Percentiles rank a stretch among this genome's conserved stretches.
phyloP scores from a whole-genome alignment of 495 filamentous ascomycete species.

The Talaromyces ruber region DNA sequence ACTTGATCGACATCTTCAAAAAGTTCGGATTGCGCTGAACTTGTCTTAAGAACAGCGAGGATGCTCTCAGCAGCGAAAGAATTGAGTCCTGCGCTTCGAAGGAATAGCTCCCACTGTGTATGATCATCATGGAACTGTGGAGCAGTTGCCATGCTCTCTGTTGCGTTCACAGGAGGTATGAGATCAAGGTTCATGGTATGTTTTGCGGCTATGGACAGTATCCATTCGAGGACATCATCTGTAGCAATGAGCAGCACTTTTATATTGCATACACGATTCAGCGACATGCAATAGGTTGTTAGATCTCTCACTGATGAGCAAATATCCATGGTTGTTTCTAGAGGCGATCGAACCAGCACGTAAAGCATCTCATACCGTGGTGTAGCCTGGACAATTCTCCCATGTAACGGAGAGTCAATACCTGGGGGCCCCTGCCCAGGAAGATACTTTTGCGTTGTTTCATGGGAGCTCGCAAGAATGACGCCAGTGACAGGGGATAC shows the following conservation, averaged over 20 bases:
- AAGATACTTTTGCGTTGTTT: conserved; percentile 60
- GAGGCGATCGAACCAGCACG: conserved; percentile 44
- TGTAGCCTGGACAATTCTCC: conserved; percentile 48
- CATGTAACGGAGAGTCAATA: conserved; percentile 40
- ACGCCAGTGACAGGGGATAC: conserved; percentile 64
- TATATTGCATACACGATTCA: background rate
- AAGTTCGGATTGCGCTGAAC: background rate
- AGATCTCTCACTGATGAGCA: background rate
- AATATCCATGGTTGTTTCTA: background rate
- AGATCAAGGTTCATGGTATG: conserved; percentile 15
- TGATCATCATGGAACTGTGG: conserved; percentile 28
- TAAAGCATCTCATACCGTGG: conserved; percentile 59
- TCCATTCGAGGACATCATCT: conserved; percentile 10
- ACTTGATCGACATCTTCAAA: background rate
- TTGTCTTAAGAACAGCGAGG: conserved; percentile 21
- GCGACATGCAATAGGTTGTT: background rate
- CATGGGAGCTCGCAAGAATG: conserved; percentile 61
- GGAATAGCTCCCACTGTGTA: conserved; percentile 65
- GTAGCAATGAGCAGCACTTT: background rate
- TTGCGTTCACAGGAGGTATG: background rate
- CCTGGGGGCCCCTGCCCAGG: conserved; percentile 36
- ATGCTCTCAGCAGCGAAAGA: conserved; percentile 70
- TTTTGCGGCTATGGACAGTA: conserved; percentile 23
- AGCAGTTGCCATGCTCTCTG: background rate
- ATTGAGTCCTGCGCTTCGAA: conserved; percentile 69